Conservation (phyloP, 192 early-diverging fungal genomes). For the Coemansia sp. region DNA sequence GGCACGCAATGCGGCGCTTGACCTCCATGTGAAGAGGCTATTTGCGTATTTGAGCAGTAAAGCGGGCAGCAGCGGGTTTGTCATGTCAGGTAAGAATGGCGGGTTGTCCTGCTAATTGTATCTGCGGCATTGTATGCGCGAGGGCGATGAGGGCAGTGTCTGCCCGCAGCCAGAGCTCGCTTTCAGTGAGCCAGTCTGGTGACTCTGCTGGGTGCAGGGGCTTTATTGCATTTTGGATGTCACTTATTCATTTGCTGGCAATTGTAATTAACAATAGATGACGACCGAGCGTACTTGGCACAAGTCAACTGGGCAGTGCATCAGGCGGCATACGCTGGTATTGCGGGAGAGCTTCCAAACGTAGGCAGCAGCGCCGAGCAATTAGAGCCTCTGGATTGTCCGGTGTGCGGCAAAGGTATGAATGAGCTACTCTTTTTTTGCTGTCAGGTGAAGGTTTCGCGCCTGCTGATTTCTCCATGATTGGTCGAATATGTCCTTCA, state of each 20-base stretch:
- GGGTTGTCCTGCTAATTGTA: neutral
- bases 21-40: constrained; percentile 36
- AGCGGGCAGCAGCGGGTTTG: neutral
- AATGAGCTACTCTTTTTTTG: neutral
- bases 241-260: neutral
- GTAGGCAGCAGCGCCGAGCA: neutral
- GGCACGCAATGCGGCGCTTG: constrained; percentile 35
- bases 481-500: neutral
- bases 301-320: constrained; percentile 37
- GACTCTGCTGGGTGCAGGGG: neutral
- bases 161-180: neutral
- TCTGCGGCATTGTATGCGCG: neutral
- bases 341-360: constrained; percentile 24
- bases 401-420: constrained; percentile 40
- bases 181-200: neutral
- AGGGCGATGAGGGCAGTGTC: neutral
- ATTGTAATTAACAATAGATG: constrained; percentile 16
- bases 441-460: neutral
- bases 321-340: constrained; percentile 29
- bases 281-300: constrained; percentile 36
- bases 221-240: neutral
- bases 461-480: neutral
- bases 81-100: constrained; percentile 18
- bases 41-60: constrained; percentile 19
- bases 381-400: constrained; percentile 20